phyloP scores from a whole-genome alignment of 352 stramenopile genomes.

The Phytopythium litorale region DNA sequence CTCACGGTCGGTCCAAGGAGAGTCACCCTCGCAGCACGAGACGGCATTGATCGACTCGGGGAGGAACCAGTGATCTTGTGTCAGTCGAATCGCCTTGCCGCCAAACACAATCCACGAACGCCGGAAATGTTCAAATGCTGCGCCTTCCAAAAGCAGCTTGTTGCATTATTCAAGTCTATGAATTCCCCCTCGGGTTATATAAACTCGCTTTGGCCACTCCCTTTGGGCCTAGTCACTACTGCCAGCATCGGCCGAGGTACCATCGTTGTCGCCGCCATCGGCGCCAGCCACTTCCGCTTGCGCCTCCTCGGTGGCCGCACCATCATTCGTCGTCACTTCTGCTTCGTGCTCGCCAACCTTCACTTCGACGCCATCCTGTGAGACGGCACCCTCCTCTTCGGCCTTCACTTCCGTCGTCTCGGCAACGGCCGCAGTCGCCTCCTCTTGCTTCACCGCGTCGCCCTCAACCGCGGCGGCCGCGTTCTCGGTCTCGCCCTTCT shows the following conservation, averaged over 20 bases:
- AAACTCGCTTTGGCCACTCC: background rate
- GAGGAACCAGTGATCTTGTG: no score
- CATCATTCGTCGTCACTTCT: background rate
- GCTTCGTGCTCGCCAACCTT: background rate
- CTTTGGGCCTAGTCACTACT: background rate
- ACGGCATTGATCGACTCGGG: no score
- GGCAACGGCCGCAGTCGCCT: background rate
- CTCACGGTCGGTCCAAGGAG: no score
- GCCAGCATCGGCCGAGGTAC: background rate
- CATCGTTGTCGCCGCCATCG: background rate
- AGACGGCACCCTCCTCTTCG: background rate
- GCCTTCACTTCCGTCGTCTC: background rate
- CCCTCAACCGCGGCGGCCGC: background rate
- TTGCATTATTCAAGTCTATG: no score
- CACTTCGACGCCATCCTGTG: background rate
- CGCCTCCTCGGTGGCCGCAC: background rate
- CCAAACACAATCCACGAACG: no score
- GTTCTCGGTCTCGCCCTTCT: background rate
- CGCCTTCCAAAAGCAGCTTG: no score
- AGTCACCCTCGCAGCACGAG: no score
- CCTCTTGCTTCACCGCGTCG: conserved; percentile 1
- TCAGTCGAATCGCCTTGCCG: no score
- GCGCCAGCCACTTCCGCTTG: background rate
- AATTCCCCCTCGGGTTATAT: no score
- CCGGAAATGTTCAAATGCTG: no score